These are phyloP conservation scores for Kluyveromyces aestuarii DNA, from an alignment of 805 yeast species.

Conservation along the genomic window DNA sequence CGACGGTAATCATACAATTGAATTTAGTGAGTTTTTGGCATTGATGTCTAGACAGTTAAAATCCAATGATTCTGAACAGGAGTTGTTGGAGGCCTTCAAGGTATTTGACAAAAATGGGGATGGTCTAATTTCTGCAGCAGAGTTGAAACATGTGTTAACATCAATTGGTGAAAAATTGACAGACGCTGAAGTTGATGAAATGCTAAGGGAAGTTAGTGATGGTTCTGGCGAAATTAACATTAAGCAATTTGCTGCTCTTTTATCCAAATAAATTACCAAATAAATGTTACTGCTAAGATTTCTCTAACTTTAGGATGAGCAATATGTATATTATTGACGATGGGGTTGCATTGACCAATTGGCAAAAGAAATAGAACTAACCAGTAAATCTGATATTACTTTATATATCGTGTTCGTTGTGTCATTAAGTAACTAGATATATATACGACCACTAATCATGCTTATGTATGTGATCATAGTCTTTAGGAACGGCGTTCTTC, in stretches of 20 bases:
- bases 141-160: slow-evolving; percentile 91
- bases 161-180: slow-evolving; percentile 95
- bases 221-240: slow-evolving; percentile 97
- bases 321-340: neutral
- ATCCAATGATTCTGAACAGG: slow-evolving; percentile 96
- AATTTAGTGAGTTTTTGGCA: slow-evolving; percentile 73
- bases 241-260: slow-evolving; percentile 88
- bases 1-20: slow-evolving; percentile 86
- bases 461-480: slow-evolving; percentile 28
- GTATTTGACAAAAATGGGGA: slow-evolving; percentile 96
- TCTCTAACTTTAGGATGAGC: neutral
- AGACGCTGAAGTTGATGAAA: slow-evolving; percentile 94
- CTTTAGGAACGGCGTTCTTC: slow-evolving; percentile 32
- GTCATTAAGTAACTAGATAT: neutral
- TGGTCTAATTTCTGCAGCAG: slow-evolving; percentile 94
- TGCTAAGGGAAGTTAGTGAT: slow-evolving; percentile 92
- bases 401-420: neutral
- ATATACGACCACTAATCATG: neutral
- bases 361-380: neutral
- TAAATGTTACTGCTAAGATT: too few species aligned
- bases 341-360: neutral
- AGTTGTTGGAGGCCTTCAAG: slow-evolving; percentile 93
- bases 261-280: slow-evolving; percentile 48
- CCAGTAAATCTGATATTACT: neutral
- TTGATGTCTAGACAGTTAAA: slow-evolving; percentile 90